Evolutionary conservation across 2,329 filamentous ascomycete species (phyloP).

Genomic region (Curvularia sp.): DNA sequence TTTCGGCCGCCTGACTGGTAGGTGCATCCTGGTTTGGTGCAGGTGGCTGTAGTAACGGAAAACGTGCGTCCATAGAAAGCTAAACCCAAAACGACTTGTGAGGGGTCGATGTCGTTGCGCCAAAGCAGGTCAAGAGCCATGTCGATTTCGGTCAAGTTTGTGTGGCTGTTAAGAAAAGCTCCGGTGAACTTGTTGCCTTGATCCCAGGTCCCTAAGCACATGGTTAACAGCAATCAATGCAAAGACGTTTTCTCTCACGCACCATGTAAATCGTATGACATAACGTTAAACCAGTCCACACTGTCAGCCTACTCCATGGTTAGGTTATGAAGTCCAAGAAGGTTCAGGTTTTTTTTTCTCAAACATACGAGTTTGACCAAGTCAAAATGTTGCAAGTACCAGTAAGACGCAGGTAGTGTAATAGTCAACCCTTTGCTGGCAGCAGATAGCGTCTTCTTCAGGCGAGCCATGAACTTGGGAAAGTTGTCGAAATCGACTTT

Average conservation of each 20-base stretch:
- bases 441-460: not conserved
- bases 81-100: conserved; percentile 54
- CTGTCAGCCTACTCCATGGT: no score
- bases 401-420: conserved; percentile 34
- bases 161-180: conserved; percentile 44
- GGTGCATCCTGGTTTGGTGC: conserved; percentile 13
- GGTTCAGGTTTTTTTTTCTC: no score
- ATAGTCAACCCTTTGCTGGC: conserved; percentile 18
- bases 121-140: conserved; percentile 54
- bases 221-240: no score
- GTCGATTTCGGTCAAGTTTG: conserved; percentile 58
- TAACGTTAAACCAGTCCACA: conserved; percentile 56
- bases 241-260: conserved; percentile 52
- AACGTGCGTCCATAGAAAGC: conserved; percentile 55
- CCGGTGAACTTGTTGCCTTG: conserved; percentile 35
- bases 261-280: conserved; percentile 55
- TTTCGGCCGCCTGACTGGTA: not conserved
- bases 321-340: no score
- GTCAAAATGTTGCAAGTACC: conserved; percentile 36
- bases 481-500: conserved; percentile 36
- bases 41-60: conserved; percentile 20
- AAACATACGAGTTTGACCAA: conserved; percentile 21
- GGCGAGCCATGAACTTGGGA: not conserved
- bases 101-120: conserved; percentile 53
- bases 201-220: conserved; percentile 53